Base-by-base conservation (phyloP, 192 early-diverging fungal species). In the Backusella circina region DNA sequence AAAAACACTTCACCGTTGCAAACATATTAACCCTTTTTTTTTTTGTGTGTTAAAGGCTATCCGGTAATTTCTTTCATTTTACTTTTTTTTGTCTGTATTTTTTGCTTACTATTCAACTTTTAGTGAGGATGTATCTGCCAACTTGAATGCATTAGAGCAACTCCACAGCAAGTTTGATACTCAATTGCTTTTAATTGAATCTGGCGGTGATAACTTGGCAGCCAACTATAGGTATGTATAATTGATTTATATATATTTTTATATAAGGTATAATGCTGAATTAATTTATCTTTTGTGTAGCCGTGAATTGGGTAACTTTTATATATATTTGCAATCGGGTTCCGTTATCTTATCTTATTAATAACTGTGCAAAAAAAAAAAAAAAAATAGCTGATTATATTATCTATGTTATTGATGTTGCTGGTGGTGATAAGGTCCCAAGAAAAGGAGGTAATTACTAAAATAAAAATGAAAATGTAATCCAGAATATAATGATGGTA, bases 401-500 rank as follows among this genome's bases (percentile, higher is more conserved):
- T 78, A 97, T 98, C 70, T 98, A 97, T 79, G 96, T 98, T 23
- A 99, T 99, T 80, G 97, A 99, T 79, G 96, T 97, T 36, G 94
- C 95, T 39, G 96, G 97, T 75, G 97, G 97, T 65, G 96, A 97
- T 80, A 99, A 99, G 82, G 91, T 99, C 50, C 97, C 97, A 54
- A 90, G 97, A 39, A 99, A 99, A 86, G 97, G 97, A 67, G 97
- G 79, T 80, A 76, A 41, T n/a, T n/a, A 47, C 1, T 0, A 50
- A 50, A 50, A 12, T n/a, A 50, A 54, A 54, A 54, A 23, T 8
- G 50, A 54, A 54, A 33, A 8, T 32, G 1, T 26, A n/a, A 6
- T 33, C 30, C 26, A 13, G 23, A 28, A 9, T 70, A 23, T 5
- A 9, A 26, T 31, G 26, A 26, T 44, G 21, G 12, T 66, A 15